Conservation (phyloP, 1,284 basidiomycete species). For the Porphyrellus sp. region DNA sequence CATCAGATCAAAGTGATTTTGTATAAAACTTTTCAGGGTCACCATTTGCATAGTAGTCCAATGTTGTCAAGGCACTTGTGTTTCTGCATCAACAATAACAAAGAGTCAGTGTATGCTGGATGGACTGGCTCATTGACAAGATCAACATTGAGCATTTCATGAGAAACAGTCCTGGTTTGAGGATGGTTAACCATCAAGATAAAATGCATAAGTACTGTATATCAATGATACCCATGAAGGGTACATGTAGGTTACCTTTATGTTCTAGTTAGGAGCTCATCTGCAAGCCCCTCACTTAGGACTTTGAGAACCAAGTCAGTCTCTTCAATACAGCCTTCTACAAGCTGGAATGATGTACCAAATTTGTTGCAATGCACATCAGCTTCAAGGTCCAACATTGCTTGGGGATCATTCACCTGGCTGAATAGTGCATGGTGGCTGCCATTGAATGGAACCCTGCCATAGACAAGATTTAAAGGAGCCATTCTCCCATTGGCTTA, state of each 20-base stretch:
- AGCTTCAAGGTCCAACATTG: background rate
- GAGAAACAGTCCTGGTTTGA: constrained; percentile 23
- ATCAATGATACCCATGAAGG: too few species aligned
- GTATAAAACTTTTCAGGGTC: constrained; percentile 24
- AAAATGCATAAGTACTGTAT: background rate
- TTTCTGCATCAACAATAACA: background rate
- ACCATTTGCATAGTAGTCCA: constrained; percentile 6
- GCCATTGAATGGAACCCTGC: constrained; percentile 8
- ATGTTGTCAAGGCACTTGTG: background rate
- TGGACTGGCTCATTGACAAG: constrained; percentile 6
- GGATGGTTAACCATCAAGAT: constrained; percentile 23
- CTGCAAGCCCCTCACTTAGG: constrained; percentile 16
- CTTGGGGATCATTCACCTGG: constrained; percentile 10
- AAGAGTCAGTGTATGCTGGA: constrained; percentile 19
- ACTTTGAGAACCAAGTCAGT: constrained; percentile 19
- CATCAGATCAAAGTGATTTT: constrained; percentile 6
- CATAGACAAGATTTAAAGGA: constrained; percentile 25
- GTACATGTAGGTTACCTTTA: too few species aligned
- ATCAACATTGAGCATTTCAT: constrained; percentile 10
- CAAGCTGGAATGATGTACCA: constrained; percentile 10
- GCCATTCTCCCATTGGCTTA: constrained; percentile 21
- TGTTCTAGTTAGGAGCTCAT: constrained; percentile 25
- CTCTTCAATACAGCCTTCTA: background rate
- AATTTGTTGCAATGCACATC: constrained; percentile 16
- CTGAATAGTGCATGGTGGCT: constrained; percentile 16